Evolutionary conservation across 371 early-diverging fungal species (phyloP), one percentile per base, ranked within the genome.

Genomic region (Rhizopus arrhizus): DNA sequence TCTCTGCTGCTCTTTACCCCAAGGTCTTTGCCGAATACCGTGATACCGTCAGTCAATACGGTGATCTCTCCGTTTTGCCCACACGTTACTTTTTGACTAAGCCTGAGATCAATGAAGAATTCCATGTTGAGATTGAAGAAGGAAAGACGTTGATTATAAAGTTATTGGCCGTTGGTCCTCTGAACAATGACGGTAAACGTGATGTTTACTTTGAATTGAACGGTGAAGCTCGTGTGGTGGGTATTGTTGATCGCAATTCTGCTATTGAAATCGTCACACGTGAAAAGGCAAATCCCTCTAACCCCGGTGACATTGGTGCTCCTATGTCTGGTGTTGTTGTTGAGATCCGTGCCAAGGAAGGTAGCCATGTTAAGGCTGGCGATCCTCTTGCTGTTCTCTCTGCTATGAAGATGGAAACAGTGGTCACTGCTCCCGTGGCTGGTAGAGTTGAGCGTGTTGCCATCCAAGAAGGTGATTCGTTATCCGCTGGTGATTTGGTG

Each of bases 401-500:
- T 51, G 96, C 96, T 47, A 97, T 97, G 97, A 97, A 97, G 81
- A 95, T 97, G 96, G 97, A 97, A 75, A 95, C 96, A 1, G 85
- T 94, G 4, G 95, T 97, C 13, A 84, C 92, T 10, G 83, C 94
- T 7, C 87, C 95, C 6, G 83, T 88, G 16, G 82, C 88, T 36
- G 97, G 97, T 62, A 81, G 69, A 16, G 82, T 96, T 29, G 89
- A 86, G 43, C 66, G 84, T 52, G 86, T 95, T 11, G 75, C 80
- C 12, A 85, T 93, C 31, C 73, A 81, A 52, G 85, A 85, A 61
- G 87, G 84, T 56, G 95, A 96, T 68, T 91, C 89, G 7, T 66
- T 96, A 35, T 83, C 77, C 10, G 83, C 91, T 11, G 93, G 93
- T 29, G 96, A 96, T 69, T 75, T 96, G 55, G 85, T 93, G 47